Evolutionary conservation across 129 eudicot species (phyloP).

Genomic region (Erigeron canadensis): DNA sequence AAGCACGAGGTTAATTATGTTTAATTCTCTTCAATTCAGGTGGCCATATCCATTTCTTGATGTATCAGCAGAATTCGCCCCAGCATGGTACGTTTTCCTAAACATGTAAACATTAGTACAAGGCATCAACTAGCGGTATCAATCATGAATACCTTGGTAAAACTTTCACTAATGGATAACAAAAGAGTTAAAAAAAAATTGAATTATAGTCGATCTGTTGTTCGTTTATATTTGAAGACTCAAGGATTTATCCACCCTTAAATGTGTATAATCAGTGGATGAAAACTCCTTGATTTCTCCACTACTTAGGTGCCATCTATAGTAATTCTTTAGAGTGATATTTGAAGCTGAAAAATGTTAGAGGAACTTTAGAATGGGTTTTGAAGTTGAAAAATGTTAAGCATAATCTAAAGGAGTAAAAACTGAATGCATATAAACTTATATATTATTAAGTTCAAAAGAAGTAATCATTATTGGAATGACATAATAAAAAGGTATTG

Average conservation of each 20-base stretch:
- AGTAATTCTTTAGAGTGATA: too few relatives aligned
- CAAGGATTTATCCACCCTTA: too few relatives aligned
- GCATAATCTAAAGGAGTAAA: neutral
- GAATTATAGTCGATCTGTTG: too few relatives aligned
- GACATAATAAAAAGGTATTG: too few relatives aligned
- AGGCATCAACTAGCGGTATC: neutral
- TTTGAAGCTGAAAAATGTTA: neutral
- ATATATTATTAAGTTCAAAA: neutral
- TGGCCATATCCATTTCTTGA: conserved; percentile 95
- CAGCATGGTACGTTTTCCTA: conserved; percentile 57
- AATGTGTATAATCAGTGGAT: too few relatives aligned
- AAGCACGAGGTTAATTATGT: neutral
- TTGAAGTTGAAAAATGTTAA: neutral
- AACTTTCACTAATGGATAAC: neutral
- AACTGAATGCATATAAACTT: neutral
- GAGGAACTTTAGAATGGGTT: too few relatives aligned
- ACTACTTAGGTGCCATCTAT: too few relatives aligned
- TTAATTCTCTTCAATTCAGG: conserved; percentile 43
- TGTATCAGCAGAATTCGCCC: conserved; percentile 55
- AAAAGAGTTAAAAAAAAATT: too few relatives aligned
- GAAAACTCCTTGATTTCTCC: too few relatives aligned
- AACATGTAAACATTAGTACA: conserved; percentile 10
- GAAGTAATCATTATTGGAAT: too few relatives aligned
- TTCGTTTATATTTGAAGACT: too few relatives aligned
- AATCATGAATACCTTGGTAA: neutral